Evolutionary conservation across 2,329 filamentous ascomycete genomes (phyloP), one percentile per base, ranked within the genome.

Genomic region (Paecilomyces sp.): DNA sequence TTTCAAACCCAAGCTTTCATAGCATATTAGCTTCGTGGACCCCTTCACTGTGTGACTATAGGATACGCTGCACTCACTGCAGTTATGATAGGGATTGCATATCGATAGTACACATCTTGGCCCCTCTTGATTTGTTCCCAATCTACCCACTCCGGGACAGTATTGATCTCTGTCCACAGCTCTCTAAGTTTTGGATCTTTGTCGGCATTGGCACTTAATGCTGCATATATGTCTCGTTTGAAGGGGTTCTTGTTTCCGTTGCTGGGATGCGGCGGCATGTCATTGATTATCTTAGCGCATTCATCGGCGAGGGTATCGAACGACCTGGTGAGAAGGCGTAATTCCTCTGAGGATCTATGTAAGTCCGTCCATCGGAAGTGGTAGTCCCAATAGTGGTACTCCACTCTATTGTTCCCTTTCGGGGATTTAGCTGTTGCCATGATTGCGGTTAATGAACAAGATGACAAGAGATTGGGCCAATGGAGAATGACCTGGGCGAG

Each of bases 31-130:
- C 57, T 54, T 33, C 12, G 4, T 2, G 66, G 54, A 71, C 71
- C 25, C 25, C 25, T 28, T 28, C 25, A 28, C 25, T 28, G 25
- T 28, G 6, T 3, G 6, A 28, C 25, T 28, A 28, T 28, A 28
- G 25, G 25, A 28, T 28, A 28, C 25, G 3, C 25, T 13, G 24
- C 8, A 68, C 71, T 64, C 41, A 73, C 71, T 25, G 66, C 85
- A 7, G 86, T 88, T 22, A 91, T 73, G 24, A 83, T 83, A 0
- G 88, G 84, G 0, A 85, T 85, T 18, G 85, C 88, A 71, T 92
- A 92, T 36, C 89, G 84, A 71, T 90, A 92, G 68, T 92, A 91
- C 0, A 91, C 83, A 65, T 89, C 84, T 70, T 93, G 89, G 0
- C 89, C 90, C 67, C 89, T 80, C 61, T 81, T 79, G 59, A 93